Base-by-base conservation (phyloP, 1,284 basidiomycete genomes). In the Heimioporus retisporus region DNA sequence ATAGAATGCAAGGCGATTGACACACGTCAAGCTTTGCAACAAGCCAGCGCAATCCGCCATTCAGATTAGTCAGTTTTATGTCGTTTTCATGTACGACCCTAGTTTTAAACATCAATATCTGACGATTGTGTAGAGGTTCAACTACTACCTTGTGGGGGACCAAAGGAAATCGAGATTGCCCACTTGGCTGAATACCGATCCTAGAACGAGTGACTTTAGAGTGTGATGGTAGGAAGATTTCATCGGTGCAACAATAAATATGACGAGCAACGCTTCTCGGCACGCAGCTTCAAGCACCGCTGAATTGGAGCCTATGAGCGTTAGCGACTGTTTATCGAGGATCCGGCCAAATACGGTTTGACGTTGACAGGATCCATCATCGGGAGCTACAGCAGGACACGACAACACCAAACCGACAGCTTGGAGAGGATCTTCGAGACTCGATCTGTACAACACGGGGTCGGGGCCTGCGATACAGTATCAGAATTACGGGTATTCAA, bases 1-100 rank as follows among this genome's bases (percentile, higher is more conserved):
- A 48, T 55, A 18, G 58, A 57, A 15, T 14, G n/a, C 28, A 63
- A 18, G 53, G 31, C 55, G 21, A 62, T 72, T 28, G 43, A 58
- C 48, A 31, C 14, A 13, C 31, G 11, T 7, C 35, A 46, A 23
- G 70, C 51, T 15, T 44, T 68, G 40, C 44, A 15, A 19, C 55
- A 19, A n/a, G 54, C 46, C 18, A 54, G 54, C 3, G 23, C 11
- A 14, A 44, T 61, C 28, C 46, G 60, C 46, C 50, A 35, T 28
- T 18, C 42, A 13, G 48, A 21, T 44, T 51, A 16, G 60, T 6
- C 4, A 59, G 8, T 35, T 35, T 35, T 8, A 8, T 35, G 8
- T 40, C 19, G 25, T 23, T n/a, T 62, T 46, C 18, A 25, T 53
- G 51, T 15, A 31, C 18, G 15, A 2, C 15, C 28, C 4, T 48